A percentile compares a stretch with the other conserved stretches of the same genome.
phyloP scores from a whole-genome alignment of 345 rosid genomes.

The Salix suchowensis region DNA sequence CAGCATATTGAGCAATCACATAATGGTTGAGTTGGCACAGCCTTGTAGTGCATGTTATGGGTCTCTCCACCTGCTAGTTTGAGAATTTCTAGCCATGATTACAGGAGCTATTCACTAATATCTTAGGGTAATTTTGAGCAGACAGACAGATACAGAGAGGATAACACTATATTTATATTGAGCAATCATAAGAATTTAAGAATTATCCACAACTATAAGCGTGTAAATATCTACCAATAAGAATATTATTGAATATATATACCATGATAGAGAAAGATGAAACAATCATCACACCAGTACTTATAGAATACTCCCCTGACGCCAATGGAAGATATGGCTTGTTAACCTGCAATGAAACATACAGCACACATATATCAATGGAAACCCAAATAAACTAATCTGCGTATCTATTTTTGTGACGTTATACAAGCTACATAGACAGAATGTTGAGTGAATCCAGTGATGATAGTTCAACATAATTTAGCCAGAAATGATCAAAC shows the following conservation, averaged over 20 bases:
- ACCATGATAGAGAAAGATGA: constrained; percentile 73
- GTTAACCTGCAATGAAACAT: constrained; percentile 61
- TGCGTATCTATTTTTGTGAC: background rate
- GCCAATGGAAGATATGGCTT: constrained; percentile 97
- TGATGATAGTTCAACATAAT: background rate
- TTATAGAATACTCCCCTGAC: constrained; percentile 76
- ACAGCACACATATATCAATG: background rate
- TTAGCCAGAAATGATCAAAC: background rate
- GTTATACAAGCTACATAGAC: background rate
- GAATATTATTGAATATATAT: constrained; percentile 11
- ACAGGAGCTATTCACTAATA: background rate
- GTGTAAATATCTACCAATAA: background rate
- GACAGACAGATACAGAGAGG: background rate
- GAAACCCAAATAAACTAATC: background rate
- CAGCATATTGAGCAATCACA: background rate
- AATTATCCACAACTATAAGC: background rate
- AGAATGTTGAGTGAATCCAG: constrained; percentile 4
- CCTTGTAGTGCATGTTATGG: background rate
- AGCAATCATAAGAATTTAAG: background rate
- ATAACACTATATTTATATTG: background rate
- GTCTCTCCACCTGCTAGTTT: background rate
- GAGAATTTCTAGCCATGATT: background rate
- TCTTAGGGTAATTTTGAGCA: background rate
- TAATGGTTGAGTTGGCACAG: background rate
- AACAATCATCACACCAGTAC: constrained; percentile 59